Evolutionary conservation across 2,329 filamentous ascomycete genomes (phyloP), one percentile per base, ranked within the genome.

Genomic region (Corniculantispora saksenae): DNA sequence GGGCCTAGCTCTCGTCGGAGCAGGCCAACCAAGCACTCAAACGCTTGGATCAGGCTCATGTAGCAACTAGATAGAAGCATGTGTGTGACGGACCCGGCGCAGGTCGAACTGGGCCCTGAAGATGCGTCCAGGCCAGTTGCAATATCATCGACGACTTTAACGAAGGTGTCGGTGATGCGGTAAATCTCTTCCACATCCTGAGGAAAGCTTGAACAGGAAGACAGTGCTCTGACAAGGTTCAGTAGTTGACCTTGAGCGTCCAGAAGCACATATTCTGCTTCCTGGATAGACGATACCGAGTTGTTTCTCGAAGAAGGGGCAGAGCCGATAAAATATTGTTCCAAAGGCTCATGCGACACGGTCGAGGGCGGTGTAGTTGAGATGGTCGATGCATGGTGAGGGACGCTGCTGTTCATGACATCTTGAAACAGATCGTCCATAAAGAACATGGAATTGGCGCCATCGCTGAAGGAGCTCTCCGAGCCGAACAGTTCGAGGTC

Each of bases 51-150:
- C 15, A 66, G 58, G 17, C 58, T 62, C 25, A 66, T 47, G 51
- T 66, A 66, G 40, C 64, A 66, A 27, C 64, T 66, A 3, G 64
- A 66, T 7, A 66, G 51, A 6, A 66, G 59, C 40, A 66, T 61
- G 21, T 53, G 45, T n/a, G 43, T 53, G 19, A 32, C 45, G 5
- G 55, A 38, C 2, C 43, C 27, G 25, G 23, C 38, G 15, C 19
- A 25, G 3, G 47, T 27, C 8, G 45, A n/a, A 29, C 17, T 13
- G 3, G 21, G 13, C 9, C 47, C 4, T 5, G 58, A 61, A 1
- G 58, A 61, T 21, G 47, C 58, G 32, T 61, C 47, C 15, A 63
- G 25, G 2, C 35, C 27, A 13, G 38, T n/a, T 17, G 48, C 29
- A 35, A 65, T 55, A 17, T 53, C 43, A 32, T 62, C 59, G 19